These are phyloP conservation scores for Casuarina equisetifolia DNA, from an alignment of 306 rosid genomes.

Conservation along the genomic window DNA sequence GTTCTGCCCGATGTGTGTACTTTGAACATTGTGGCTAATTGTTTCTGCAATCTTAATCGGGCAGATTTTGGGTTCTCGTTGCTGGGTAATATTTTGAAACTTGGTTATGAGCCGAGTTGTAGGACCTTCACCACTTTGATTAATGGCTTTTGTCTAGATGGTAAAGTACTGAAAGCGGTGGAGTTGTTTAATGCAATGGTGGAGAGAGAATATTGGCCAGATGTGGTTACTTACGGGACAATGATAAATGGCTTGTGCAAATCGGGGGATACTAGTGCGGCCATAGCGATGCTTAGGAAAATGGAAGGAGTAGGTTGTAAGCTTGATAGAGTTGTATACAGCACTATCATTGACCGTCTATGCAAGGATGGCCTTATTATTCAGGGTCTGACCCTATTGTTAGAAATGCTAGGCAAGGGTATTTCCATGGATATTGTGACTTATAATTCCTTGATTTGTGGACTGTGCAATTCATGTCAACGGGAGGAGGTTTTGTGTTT, in stretches of 20 bases:
- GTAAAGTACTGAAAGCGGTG: neutral
- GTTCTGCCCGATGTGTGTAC: conserved; percentile 13
- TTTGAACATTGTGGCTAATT: conserved; percentile 30
- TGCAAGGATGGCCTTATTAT: conserved; percentile 23
- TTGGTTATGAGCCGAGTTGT: conserved; percentile 16
- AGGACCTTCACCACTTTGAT: conserved; percentile 21
- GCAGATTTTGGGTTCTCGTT: conserved; percentile 17
- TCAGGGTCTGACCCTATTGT: conserved; percentile 29
- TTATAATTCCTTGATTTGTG: conserved; percentile 8
- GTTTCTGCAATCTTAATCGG: conserved; percentile 25
- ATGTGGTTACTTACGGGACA: conserved; percentile 25
- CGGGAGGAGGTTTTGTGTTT: conserved; percentile 14
- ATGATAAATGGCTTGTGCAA: conserved; percentile 34
- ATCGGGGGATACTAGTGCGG: conserved; percentile 19
- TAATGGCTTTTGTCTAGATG: conserved; percentile 31
- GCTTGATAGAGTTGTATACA: conserved; percentile 17
- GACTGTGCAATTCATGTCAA: neutral
- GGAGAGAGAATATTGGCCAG: conserved; percentile 3
- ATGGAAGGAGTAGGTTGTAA: conserved; percentile 26
- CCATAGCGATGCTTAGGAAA: conserved; percentile 8
- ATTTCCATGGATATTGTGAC: neutral
- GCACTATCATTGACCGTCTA: conserved; percentile 28
- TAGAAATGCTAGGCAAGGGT: conserved; percentile 23
- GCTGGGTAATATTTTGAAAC: conserved; percentile 26
- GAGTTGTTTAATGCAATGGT: neutral